A percentile compares a stretch with the other conserved stretches of the same genome.
Evolutionary conservation across 352 stramenopile genomes (phyloP).

Genomic region (Globisporangium megalacanthum): DNA sequence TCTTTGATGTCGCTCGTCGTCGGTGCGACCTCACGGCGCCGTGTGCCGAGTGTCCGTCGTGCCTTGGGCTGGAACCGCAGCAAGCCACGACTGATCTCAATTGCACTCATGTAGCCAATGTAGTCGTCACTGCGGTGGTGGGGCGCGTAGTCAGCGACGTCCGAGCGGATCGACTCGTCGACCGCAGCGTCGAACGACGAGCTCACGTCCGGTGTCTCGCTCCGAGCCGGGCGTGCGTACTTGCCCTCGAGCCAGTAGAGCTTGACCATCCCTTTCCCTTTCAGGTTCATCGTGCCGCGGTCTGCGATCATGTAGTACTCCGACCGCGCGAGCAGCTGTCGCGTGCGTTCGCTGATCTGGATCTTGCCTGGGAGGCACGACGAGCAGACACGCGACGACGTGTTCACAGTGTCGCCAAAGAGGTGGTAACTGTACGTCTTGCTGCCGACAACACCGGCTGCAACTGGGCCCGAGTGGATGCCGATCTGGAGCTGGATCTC

Average conservation of each 20-base stretch:
- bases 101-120: conserved; percentile 52
- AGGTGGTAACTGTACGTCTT: conserved; percentile 83
- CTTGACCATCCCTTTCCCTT: conserved; percentile 66
- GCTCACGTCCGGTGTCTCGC: conserved; percentile 25
- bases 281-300: conserved; percentile 64
- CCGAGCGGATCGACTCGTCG: conserved; percentile 46
- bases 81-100: conserved; percentile 44
- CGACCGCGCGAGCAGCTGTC: conserved; percentile 37
- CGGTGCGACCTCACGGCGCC: not conserved
- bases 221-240: conserved; percentile 13
- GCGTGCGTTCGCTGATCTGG: conserved; percentile 57
- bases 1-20: conserved; percentile 26
- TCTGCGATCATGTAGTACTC: conserved; percentile 49
- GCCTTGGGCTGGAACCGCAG: conserved; percentile 46
- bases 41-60: conserved; percentile 3
- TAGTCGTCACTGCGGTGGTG: conserved; percentile 56
- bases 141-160: conserved; percentile 26
- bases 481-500: conserved; percentile 80
- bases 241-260: conserved; percentile 70
- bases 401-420: conserved; percentile 84
- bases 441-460: conserved; percentile 77
- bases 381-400: conserved; percentile 73
- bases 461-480: conserved; percentile 74
- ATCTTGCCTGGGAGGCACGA: conserved; percentile 56
- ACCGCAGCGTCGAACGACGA: conserved; percentile 31